Conservation (phyloP, 495 filamentous ascomycete species). For the Clavariopsis aquatica region DNA sequence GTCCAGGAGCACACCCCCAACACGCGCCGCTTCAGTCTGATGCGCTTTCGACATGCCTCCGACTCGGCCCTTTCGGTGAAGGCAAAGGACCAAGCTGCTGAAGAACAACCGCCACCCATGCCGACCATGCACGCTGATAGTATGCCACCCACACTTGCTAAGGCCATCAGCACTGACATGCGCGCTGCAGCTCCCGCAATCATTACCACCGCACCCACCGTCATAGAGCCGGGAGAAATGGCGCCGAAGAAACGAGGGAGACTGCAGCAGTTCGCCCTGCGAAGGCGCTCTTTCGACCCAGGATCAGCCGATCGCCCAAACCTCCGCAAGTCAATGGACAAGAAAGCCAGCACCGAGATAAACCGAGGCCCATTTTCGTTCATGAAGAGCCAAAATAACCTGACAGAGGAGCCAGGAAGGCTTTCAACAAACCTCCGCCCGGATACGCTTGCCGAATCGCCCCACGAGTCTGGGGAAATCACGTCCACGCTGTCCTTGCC, state of each 20-base stretch:
- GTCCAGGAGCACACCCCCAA: slow-evolving; percentile 38
- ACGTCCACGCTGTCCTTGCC: slow-evolving; percentile 67
- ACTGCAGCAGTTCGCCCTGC: slow-evolving; percentile 33
- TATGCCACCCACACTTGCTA: slow-evolving; percentile 12
- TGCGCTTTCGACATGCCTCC: slow-evolving; percentile 89
- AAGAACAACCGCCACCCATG: slow-evolving; percentile 58
- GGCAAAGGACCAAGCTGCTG: slow-evolving; percentile 66
- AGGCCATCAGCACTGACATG: slow-evolving; percentile 29
- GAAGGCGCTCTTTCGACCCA: slow-evolving; percentile 35
- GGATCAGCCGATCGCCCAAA: slow-evolving; percentile 25
- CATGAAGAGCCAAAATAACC: slow-evolving; percentile 48
- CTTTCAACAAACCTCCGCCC: slow-evolving; percentile 54
- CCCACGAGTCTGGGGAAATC: slow-evolving; percentile 65
- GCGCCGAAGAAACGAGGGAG: slow-evolving; percentile 27
- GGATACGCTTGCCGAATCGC: slow-evolving; percentile 59
- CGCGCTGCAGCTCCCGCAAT: slow-evolving; percentile 72
- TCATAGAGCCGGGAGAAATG: slow-evolving; percentile 48
- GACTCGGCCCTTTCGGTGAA: slow-evolving; percentile 84
- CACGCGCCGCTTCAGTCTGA: slow-evolving; percentile 79
- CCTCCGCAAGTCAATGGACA: slow-evolving; percentile 40
- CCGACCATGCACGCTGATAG: slow-evolving; percentile 33
- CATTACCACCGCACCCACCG: slow-evolving; percentile 88
- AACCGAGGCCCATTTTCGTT: slow-evolving; percentile 38
- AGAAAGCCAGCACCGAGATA: slow-evolving; percentile 32
- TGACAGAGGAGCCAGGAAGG: slow-evolving; percentile 69